Base-by-base conservation (phyloP, 176 grass and related monocot genomes). In the Bothriochloa decipiens region DNA sequence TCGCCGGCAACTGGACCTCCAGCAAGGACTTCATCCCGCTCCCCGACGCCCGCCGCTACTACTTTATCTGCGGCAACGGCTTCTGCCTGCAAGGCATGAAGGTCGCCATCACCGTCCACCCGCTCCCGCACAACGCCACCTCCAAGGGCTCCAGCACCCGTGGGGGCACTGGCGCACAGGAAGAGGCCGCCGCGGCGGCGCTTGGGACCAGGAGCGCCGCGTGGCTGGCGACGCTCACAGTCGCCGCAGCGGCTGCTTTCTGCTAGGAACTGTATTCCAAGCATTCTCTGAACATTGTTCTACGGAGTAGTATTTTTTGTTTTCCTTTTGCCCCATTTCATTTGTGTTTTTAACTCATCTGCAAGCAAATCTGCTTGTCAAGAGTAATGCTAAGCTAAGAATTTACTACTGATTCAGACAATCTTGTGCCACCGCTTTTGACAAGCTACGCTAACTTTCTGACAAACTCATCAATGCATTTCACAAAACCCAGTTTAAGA, bases 61-160 rank as follows among this genome's bases (percentile, higher is more conserved):
- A 89, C 86, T 98, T 90, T 87, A 93, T 95, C 85, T 93, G 96
- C 73, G 92, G 90, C 87, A 95, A 98, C 46, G 89, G 96, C 46
- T 88, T 90, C 71, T 95, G 96, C 82, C 82, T 85, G 70, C 70
- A 55, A 7, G 91, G 96, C 80, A 94, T 99, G 96, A 92, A 92
- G 87, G 83, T 93, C 50, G 88, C 89, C 53, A 67, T 93, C 80
- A 82, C 72, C 52, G 93, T 95, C 65, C 70, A 62, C 43, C 70
- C 77, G 3, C 81, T 87, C 14, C 47, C 58, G 8, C 47, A 66
- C 75, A 88, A 94, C 23, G 43, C 70, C 57, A 60, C 77, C 11
- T 22, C 75, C 36, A 0, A 27, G 12, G 32, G 50, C 22, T 76
- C 12, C 23, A 65, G 6, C 70, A 3, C 12, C 68, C 22, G 13